These are phyloP conservation scores for Scheffersomyces illinoinensis DNA, from an alignment of 1,139 yeast species.

Conservation along the genomic window DNA sequence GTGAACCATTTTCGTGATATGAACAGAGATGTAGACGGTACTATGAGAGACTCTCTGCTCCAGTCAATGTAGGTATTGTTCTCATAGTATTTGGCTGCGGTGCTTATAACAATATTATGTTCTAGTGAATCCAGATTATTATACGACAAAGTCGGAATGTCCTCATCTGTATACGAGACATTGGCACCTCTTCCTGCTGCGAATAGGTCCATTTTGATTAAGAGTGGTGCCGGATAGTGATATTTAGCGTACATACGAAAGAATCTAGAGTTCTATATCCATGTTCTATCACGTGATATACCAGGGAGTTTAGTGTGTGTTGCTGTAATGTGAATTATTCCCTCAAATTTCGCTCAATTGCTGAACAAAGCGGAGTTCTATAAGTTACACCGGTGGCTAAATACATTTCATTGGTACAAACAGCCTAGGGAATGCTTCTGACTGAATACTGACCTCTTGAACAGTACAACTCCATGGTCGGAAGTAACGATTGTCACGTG, in stretches of 20 bases:
- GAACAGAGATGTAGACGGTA: slow-evolving; percentile 9
- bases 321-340: background rate
- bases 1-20: slow-evolving; percentile 56
- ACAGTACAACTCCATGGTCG: too few species aligned
- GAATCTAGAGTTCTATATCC: too few species aligned
- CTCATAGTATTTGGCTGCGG: slow-evolving; percentile 17
- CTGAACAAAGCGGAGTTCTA: background rate
- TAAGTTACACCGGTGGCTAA: background rate
- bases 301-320: background rate
- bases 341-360: background rate
- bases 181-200: background rate
- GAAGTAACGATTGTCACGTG: too few species aligned
- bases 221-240: background rate
- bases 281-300: background rate
- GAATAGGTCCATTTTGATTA: background rate
- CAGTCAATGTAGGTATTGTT: slow-evolving; percentile 41
- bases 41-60: slow-evolving; percentile 14
- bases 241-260: too few species aligned
- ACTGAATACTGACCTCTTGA: background rate
- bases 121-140: background rate
- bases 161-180: slow-evolving; percentile 1
- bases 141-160: slow-evolving; percentile 4
- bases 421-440: background rate
- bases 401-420: background rate
- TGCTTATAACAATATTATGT: background rate